These are phyloP conservation scores for Thalassiosira livingstoniorum DNA, from an alignment of 352 stramenopile genomes.

Conservation along the genomic window DNA sequence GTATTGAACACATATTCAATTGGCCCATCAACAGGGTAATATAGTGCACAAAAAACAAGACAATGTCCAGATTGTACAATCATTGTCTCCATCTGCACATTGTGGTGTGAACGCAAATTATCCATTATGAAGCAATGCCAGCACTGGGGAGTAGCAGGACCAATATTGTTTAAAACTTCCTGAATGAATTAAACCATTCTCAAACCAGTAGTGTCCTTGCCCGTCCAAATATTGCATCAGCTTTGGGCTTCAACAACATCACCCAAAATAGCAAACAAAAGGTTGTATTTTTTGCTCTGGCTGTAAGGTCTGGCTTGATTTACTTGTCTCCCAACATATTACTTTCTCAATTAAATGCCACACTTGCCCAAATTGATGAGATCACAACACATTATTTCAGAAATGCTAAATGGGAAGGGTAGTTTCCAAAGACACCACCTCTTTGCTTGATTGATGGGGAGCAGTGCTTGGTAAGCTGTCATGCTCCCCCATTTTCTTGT, in stretches of 20 bases:
- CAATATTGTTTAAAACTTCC: not conserved
- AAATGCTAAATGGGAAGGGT: conserved; percentile 14
- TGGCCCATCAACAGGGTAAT: not conserved
- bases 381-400: conserved; percentile 18
- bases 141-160: not conserved
- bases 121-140: not conserved
- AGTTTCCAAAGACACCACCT: conserved; percentile 20
- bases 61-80: not conserved
- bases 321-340: not conserved
- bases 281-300: not conserved
- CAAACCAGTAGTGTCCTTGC: not conserved
- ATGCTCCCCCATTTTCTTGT: conserved; percentile 14
- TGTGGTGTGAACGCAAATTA: not conserved
- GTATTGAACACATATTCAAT: too few species aligned
- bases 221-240: not conserved
- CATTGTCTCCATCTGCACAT: not conserved
- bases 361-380: conserved; percentile 29
- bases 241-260: not conserved
- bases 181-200: not conserved
- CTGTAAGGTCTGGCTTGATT: not conserved
- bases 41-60: not conserved
- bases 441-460: conserved; percentile 6
- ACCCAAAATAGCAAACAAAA: not conserved
- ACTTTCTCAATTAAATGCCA: conserved; percentile 12
- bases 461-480: conserved; percentile 20